Percentiles rank a stretch among this genome's conserved stretches.
Evolutionary conservation across 176 grass and related monocot species (phyloP).

Genomic region (Eleusine indica): DNA sequence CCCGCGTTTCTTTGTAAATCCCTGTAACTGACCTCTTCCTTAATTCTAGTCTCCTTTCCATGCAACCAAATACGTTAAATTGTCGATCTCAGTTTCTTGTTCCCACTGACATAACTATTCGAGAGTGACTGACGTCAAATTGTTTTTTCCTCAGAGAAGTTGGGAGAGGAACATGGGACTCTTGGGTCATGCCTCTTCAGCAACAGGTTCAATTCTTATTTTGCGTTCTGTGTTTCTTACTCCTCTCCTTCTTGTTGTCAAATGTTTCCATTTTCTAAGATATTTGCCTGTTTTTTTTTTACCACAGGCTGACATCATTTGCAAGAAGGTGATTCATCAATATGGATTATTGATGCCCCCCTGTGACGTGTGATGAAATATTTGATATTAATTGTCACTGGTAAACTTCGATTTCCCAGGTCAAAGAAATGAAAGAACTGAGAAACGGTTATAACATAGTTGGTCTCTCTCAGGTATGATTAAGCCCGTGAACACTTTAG

Average conservation of each 20-base stretch:
- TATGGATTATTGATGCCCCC: constrained; percentile 6
- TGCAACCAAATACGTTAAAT: background rate
- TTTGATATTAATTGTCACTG: constrained; percentile 9
- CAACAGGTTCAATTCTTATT: constrained; percentile 57
- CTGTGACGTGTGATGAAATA: background rate
- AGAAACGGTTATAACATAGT: constrained; percentile 78
- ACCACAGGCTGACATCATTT: constrained; percentile 76
- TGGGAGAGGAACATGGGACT: constrained; percentile 71
- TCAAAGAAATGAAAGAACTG: constrained; percentile 79
- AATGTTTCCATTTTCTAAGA: constrained; percentile 13
- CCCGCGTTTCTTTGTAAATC: background rate
- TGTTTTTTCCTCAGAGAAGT: constrained; percentile 60
- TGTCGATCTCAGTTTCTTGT: background rate
- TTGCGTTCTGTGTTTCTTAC: background rate
- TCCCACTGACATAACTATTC: background rate
- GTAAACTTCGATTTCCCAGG: constrained; percentile 51
- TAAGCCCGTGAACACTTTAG: constrained; percentile 6
- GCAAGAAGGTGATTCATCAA: constrained; percentile 65
- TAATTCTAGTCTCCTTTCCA: background rate
- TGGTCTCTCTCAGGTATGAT: constrained; percentile 86
- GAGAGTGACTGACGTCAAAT: background rate
- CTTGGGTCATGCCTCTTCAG: constrained; percentile 85
- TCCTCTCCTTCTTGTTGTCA: background rate
- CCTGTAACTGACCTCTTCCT: background rate
- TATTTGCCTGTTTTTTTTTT: background rate